Base-by-base conservation (phyloP, 2,329 filamentous ascomycete genomes). In the Sporothrix protearum region DNA sequence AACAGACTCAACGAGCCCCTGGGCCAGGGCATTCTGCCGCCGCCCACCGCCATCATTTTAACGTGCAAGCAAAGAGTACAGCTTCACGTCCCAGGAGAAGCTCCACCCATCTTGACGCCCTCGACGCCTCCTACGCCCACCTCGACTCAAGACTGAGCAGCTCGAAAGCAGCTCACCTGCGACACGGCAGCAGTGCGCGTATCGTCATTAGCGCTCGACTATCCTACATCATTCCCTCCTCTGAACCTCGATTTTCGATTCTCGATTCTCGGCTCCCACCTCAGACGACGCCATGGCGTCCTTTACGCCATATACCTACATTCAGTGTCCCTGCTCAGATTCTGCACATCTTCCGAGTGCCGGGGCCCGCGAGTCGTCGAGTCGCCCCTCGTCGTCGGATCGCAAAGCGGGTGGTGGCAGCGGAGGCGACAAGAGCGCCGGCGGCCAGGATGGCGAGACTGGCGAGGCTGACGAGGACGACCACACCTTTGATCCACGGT, bases 401-500 rank as follows among this genome's bases (percentile, higher is more conserved):
- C 47, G 75, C 6, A 74, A 76, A 25, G 72, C 75, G 49, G 75
- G 77, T 30, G 76, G 80, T 45, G 81, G 69, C 80, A 79, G 39
- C 73, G 55, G 67, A 71, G 71, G 67, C 22, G 47, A 55, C 30
- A 45, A 30, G 75, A 72, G 22, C 2, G 19, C 71, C 73, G 10
- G 16, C 1, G 53, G 12, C 57, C 39, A 42, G 10, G 51, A 49
- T 16, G 71, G 22, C 33, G 70, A 87, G n/a, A n/a, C n/a, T 10
- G 71, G 14, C 47, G 70, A 87, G 3, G 82, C 87, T 36, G 89
- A 93, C 68, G 89, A 92, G 72, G 91, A 93, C 75, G 92, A 93
- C 72, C 85, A 87, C 73, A 91, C 92, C 3, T 97, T 99, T 80
- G 92, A 99, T 79, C 94, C 96, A 1, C 89, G 92, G 76, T 90